Base-by-base conservation (phyloP, 2,329 filamentous ascomycete species). In the Cytospora chrysosperma region DNA sequence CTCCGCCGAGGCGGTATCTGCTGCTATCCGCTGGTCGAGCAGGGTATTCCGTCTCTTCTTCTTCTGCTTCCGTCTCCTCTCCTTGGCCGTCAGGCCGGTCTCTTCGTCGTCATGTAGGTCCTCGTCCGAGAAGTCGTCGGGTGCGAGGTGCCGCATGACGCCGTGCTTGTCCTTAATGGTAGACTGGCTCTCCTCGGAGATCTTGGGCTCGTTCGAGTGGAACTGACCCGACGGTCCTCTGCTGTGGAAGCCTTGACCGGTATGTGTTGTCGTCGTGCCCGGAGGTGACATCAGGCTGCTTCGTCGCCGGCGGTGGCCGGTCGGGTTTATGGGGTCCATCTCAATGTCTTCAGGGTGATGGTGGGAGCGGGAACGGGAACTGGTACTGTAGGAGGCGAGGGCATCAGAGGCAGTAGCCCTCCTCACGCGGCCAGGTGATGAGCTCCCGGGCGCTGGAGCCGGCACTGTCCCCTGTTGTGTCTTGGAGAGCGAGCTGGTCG, bases 21-120 rank as follows among this genome's bases (percentile, higher is more conserved):
- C 82, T 26, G 82, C 86, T 67, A 93, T 84, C 67, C 90, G 83
- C 73, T 91, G 87, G 73, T 92, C 89, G 63, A 93, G 75, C 67
- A 84, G 79, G 15, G 86, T 88, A 71, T 90, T 89, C 72, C 86
- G 83, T 75, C 83, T 82, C 76, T 86, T 86, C 76, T 86, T 85
- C 70, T 82, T 83, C 72, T 86, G 85, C 70, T 88, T 87, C 72
- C 88, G 86, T 68, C 85, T 83, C 74, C 86, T 85, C 70, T 94
- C 90, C 71, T 87, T 85, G 65, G 84, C 83, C 43, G 92, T 96
- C 69, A 97, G 80, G 1, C 93, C 93, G 2, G 91, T 91, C 81
- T 97, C 93, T 77, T 96, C 93, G 72, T 97, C 93, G 70, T 94
- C 91, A 65, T 91, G 86, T 30, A 91, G 75, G 54, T 90, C 90